These are phyloP conservation scores for Cladorrhinum samala DNA, from an alignment of 495 filamentous ascomycete genomes.

Conservation along the genomic window DNA sequence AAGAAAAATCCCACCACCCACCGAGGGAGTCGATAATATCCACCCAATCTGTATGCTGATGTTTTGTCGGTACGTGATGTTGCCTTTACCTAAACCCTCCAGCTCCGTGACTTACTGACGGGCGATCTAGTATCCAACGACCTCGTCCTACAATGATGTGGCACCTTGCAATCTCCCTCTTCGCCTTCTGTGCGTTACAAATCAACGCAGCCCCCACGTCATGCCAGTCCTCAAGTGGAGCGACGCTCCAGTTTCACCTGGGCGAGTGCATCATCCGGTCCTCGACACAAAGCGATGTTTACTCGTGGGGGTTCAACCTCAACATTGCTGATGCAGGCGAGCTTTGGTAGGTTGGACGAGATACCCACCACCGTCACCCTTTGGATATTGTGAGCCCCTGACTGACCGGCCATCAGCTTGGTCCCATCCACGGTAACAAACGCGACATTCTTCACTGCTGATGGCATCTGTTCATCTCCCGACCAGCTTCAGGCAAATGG, in stretches of 20 bases:
- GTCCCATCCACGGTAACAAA: conserved; percentile 12
- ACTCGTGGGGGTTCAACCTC: conserved; percentile 9
- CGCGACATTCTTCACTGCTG: conserved; percentile 6
- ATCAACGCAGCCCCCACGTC: neutral
- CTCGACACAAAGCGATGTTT: conserved; percentile 5
- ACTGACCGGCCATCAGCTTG: neutral
- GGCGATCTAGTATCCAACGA: too few species aligned
- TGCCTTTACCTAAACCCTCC: too few species aligned
- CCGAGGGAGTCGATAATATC: too few species aligned
- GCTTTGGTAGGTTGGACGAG: conserved; percentile 5
- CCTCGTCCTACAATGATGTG: too few species aligned
- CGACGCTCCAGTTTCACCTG: conserved; percentile 5
- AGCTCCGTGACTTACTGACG: too few species aligned
- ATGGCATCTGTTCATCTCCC: conserved; percentile 1
- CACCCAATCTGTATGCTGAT: too few species aligned
- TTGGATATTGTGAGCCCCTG: neutral
- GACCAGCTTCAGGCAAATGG: conserved; percentile 7
- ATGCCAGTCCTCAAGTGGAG: neutral
- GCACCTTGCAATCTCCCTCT: conserved; percentile 34
- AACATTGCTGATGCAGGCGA: neutral
- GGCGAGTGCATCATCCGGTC: conserved; percentile 8
- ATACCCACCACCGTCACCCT: too few species aligned
- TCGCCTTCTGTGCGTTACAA: neutral
- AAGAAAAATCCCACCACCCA: too few species aligned
- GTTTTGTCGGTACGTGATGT: too few species aligned